Base-by-base conservation (phyloP, 345 rosid genomes). In the Pistacia atlantica region DNA sequence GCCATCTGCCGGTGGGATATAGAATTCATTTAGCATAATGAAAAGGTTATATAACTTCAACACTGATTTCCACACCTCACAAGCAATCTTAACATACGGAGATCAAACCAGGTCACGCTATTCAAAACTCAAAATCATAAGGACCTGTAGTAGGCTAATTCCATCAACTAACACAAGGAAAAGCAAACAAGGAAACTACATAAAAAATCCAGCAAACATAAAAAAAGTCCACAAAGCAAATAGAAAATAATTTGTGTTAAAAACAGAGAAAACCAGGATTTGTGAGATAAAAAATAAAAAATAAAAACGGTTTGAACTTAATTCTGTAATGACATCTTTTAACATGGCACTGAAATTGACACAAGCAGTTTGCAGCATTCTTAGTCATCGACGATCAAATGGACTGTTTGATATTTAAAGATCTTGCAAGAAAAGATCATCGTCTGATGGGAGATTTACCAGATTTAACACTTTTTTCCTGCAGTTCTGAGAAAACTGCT, bases 1-100 rank as follows among this genome's bases (percentile, higher is more conserved):
- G 73, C 99, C 98, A 90, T 91, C 99, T 93, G 91, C 78, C 75
- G 49, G 74, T 56, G 25, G 25, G 25, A 31, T 78, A 77, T 3
- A 77, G 45, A 60, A 18, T 60, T 71, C 63, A 82, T 67, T 38
- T 16, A 55, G 13, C 5, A 54, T 7, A 54, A 31, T 70, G 37
- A 9, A 55, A 2, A 55, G 62, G n/a, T 8, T 59, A 62, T 28
- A 35, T n/a, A 37, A 55, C 73, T 38, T 71, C 61, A 71, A 18
- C 7, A 20, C 33, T 55, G 64, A 49, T 18, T 22, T 54, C 38
- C 42, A 28, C 22, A 58, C 38, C 11, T 16, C 38, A 20, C 8
- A 71, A 49, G 71, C 38, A 58, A 73, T 31, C 33, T 61, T 51
- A 62, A 58, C 25, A 72, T 35, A 54, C 25, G 45, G 38, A 12